These are phyloP conservation scores for Saturnispora quitensis DNA, from an alignment of 805 yeast species.

Conservation along the genomic window DNA sequence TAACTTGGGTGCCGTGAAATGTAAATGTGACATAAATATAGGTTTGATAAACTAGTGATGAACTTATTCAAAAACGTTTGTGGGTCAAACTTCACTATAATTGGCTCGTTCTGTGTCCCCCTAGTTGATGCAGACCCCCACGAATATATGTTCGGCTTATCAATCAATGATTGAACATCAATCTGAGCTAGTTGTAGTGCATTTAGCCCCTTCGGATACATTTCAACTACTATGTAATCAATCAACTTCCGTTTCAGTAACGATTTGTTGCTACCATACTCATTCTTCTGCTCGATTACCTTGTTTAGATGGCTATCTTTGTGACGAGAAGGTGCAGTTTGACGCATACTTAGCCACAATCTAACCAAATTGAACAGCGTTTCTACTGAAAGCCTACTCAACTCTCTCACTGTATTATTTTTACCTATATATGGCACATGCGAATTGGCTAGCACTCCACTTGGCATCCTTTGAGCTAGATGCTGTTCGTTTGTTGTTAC, in stretches of 20 bases:
- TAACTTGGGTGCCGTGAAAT: constrained; percentile 55
- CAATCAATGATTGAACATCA: constrained; percentile 57
- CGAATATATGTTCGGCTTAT: constrained; percentile 38
- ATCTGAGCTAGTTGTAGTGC: constrained; percentile 60
- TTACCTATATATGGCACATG: constrained; percentile 26
- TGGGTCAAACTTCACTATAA: constrained; percentile 32
- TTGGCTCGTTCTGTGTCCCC: constrained; percentile 19
- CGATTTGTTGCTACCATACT: background rate
- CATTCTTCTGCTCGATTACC: constrained; percentile 15
- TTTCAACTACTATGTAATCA: constrained; percentile 38
- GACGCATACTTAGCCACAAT: constrained; percentile 25
- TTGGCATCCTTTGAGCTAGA: background rate
- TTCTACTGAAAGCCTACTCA: constrained; percentile 20
- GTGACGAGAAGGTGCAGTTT: constrained; percentile 22
- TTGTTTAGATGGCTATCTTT: constrained; percentile 8
- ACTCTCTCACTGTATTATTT: constrained; percentile 17
- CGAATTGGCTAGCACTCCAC: constrained; percentile 27
- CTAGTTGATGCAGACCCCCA: constrained; percentile 43
- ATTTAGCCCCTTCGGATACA: constrained; percentile 51
- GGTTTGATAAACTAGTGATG: constrained; percentile 36
- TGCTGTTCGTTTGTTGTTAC: background rate
- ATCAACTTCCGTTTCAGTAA: constrained; percentile 28
- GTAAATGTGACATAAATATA: constrained; percentile 58
- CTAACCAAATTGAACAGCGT: constrained; percentile 26
- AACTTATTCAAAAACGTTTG: constrained; percentile 41